These are phyloP conservation scores for Diaporthe velutina DNA, from an alignment of 2,329 filamentous ascomycete species.

Conservation along the genomic window DNA sequence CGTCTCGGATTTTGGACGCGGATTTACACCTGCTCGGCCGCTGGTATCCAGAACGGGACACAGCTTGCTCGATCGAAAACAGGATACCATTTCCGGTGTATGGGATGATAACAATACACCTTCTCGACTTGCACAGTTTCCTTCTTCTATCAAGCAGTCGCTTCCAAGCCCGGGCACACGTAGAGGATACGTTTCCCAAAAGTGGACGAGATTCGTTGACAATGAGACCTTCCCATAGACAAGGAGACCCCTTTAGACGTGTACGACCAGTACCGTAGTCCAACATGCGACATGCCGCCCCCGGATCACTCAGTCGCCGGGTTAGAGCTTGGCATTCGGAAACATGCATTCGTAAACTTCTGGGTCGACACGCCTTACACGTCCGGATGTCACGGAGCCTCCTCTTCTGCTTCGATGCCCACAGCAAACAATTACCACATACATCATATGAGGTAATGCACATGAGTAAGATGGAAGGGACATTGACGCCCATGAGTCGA, in stretches of 20 bases:
- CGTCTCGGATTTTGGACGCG: background rate
- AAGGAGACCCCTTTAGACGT: background rate
- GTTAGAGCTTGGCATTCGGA: conserved; percentile 20
- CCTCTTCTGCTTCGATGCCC: background rate
- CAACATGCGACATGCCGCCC: conserved; percentile 11
- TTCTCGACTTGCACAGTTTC: too few species aligned
- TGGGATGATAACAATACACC: background rate
- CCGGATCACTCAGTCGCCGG: conserved; percentile 15
- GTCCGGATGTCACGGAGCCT: background rate
- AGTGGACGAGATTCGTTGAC: background rate
- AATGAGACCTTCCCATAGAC: background rate
- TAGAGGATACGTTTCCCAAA: background rate
- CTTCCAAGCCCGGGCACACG: background rate
- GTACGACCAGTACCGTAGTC: background rate
- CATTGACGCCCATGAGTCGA: conserved; percentile 7
- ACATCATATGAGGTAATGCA: background rate
- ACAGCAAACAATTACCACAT: background rate
- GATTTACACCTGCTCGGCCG: background rate
- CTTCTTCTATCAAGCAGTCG: background rate
- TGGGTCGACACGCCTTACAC: background rate
- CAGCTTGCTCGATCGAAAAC: background rate
- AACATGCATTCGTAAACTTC: background rate
- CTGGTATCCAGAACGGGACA: background rate
- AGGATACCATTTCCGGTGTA: background rate
- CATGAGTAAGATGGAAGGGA: conserved; percentile 4